Evolutionary conservation across 2,329 filamentous ascomycete genomes (phyloP), one percentile per base, ranked within the genome.

Genomic region (Aspergillus sojae): DNA sequence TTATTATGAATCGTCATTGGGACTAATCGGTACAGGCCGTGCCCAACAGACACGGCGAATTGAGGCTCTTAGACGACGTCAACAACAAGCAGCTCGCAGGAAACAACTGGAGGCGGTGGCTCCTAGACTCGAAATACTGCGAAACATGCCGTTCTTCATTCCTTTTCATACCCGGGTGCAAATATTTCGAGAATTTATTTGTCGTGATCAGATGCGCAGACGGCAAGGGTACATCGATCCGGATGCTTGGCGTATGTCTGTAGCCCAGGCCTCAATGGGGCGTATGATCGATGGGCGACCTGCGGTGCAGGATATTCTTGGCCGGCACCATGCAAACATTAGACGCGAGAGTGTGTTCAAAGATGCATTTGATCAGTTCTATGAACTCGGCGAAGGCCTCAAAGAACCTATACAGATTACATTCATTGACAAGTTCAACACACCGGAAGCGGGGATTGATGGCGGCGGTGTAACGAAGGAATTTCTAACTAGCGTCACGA

Each of bases 401-500:
- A 98, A 98, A 74, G 94, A 98, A 73, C 93, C 93, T 0, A 97
- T 99, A 41, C 93, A 96, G 73, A 98, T 99, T 72, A 95, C 92
- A 0, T 99, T 99, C 75, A 89, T 97, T 50, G 95, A 99, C 74
- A 87, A 93, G 64, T 99, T 96, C 69, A 91, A 91, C 65, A 87
- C 90, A 1, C 84, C 88, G 9, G 95, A 99, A 79, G 94, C 94
- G 14, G 95, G 95, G 11, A 98, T 99, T 61, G 95, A 99, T 74
- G 95, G 95, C 0, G 95, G 95, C 10, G 95, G 95, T 66, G 95
- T 99, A 10, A 97, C 94, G 2, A 99, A 99, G 71, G 95, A 99
- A 72, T 99, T 99, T 66, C 83, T 99, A 14, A 97, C 90, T 1
- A 95, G 91, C 65, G 88, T 97, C 56, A 96, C 93, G 1, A 89